Conservation (phyloP, 768 basidiomycete species). For the Lactarius sp. region DNA sequence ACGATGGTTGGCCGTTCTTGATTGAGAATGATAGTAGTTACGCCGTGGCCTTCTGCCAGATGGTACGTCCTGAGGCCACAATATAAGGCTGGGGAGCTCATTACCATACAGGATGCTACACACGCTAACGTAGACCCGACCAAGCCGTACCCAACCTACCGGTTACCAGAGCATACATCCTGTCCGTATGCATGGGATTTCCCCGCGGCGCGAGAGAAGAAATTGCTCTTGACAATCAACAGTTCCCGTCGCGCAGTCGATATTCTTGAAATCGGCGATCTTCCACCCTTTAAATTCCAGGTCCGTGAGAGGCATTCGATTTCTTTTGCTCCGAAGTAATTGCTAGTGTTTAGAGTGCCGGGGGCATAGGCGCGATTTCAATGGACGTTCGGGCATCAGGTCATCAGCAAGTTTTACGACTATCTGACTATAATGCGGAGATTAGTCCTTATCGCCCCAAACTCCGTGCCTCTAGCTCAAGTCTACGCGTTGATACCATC, state of each 20-base stretch:
- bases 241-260: slow-evolving; percentile 66
- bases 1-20: slow-evolving; percentile 80
- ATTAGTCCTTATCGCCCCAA: slow-evolving; percentile 84
- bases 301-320: slow-evolving; percentile 39
- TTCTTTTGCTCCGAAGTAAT: neutral
- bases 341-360: slow-evolving; percentile 39
- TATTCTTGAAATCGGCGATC: slow-evolving; percentile 92
- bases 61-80: slow-evolving; percentile 40
- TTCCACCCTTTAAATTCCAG: slow-evolving; percentile 82
- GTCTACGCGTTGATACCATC: slow-evolving; percentile 63
- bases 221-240: slow-evolving; percentile 60
- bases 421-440: slow-evolving; percentile 83
- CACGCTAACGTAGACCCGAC: slow-evolving; percentile 43
- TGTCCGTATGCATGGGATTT: slow-evolving; percentile 89
- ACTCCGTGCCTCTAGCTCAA: slow-evolving; percentile 43
- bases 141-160: slow-evolving; percentile 48
- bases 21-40: slow-evolving; percentile 88
- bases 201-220: slow-evolving; percentile 80
- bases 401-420: slow-evolving; percentile 75
- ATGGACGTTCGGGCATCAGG: slow-evolving; percentile 91
- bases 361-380: slow-evolving; percentile 65
- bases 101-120: slow-evolving; percentile 27
- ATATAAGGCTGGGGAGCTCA: slow-evolving; percentile 4
- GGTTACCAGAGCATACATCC: slow-evolving; percentile 49
- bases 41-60: slow-evolving; percentile 64